A percentile compares a stretch with the other conserved stretches of the same genome.
These are phyloP conservation scores for Ceriops decandra DNA, from an alignment of 345 rosid species.

Conservation along the genomic window DNA sequence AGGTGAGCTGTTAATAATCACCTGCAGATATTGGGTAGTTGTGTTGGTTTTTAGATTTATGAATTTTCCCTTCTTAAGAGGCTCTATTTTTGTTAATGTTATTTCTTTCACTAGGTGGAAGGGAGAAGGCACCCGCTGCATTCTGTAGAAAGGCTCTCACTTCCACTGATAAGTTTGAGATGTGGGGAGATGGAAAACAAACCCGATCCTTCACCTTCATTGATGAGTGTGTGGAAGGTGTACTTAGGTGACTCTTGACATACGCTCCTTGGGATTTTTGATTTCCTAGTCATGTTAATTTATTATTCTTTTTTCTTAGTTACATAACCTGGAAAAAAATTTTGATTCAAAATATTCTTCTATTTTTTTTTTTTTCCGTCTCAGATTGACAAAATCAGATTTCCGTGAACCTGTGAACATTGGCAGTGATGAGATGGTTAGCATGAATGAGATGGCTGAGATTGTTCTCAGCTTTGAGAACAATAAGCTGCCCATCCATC, in stretches of 20 bases:
- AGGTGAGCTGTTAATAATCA: constrained; percentile 40
- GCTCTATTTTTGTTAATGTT: neutral
- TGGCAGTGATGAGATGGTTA: constrained; percentile 99
- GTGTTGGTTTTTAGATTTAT: neutral
- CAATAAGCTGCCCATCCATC: constrained; percentile 85
- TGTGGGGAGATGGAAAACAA: constrained; percentile 99
- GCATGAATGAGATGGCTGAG: constrained; percentile 99
- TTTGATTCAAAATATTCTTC: neutral
- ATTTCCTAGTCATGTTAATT: neutral
- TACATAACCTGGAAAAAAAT: too few relatives aligned
- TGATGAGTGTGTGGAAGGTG: constrained; percentile 99
- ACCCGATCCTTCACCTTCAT: constrained; percentile 98
- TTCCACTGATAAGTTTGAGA: constrained; percentile 83
- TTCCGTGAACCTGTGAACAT: constrained; percentile 98
- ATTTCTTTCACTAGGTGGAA: constrained; percentile 60
- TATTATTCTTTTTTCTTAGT: too few relatives aligned
- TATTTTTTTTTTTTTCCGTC: constrained; percentile 17
- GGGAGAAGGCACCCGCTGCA: constrained; percentile 99
- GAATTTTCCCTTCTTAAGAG: neutral
- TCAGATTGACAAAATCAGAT: constrained; percentile 90
- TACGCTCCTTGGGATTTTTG: neutral
- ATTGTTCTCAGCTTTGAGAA: constrained; percentile 85
- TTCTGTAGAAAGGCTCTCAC: constrained; percentile 94
- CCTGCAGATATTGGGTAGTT: neutral
- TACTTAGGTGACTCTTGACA: constrained; percentile 53